Evolutionary conservation across 1,284 basidiomycete genomes (phyloP).

Genomic region (Ustilago cynodontis): DNA sequence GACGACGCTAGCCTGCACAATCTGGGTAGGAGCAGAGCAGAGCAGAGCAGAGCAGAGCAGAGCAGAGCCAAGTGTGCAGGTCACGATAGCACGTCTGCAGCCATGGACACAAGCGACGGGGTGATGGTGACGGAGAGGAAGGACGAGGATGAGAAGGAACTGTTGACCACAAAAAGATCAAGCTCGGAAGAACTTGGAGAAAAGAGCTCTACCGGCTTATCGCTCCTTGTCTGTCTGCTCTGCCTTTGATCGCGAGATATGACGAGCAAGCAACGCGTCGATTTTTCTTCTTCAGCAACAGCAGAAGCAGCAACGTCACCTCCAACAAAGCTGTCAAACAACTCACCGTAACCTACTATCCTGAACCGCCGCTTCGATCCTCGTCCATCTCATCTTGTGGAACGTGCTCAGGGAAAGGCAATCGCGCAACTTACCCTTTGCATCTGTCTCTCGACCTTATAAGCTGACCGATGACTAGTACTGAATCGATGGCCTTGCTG

Average conservation of each 20-base stretch:
- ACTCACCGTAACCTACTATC: background rate
- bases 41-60: too few species aligned
- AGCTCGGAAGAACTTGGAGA: constrained; percentile 12
- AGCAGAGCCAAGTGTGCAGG: constrained; percentile 39
- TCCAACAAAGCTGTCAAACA: background rate
- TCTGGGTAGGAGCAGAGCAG: constrained; percentile 11
- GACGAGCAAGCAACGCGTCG: background rate
- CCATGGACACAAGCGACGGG: constrained; percentile 24
- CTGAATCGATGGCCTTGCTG: constrained; percentile 31
- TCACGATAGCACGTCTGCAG: constrained; percentile 21
- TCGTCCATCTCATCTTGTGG: background rate
- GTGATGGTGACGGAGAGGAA: background rate
- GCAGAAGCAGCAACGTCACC: background rate
- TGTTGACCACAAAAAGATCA: background rate
- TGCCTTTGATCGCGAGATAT: background rate
- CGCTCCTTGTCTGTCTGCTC: background rate
- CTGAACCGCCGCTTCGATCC: background rate
- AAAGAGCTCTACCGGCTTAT: too few species aligned
- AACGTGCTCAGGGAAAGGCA: background rate
- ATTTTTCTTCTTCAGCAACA: background rate
- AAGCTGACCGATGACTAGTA: constrained; percentile 28
- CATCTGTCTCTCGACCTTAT: constrained; percentile 40
- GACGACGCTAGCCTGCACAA: constrained; percentile 22
- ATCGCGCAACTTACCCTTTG: constrained; percentile 33
- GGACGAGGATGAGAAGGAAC: background rate